Evolutionary conservation across 108 stramenopile species (phyloP).

Genomic region (Skeletonema tropicum): DNA sequence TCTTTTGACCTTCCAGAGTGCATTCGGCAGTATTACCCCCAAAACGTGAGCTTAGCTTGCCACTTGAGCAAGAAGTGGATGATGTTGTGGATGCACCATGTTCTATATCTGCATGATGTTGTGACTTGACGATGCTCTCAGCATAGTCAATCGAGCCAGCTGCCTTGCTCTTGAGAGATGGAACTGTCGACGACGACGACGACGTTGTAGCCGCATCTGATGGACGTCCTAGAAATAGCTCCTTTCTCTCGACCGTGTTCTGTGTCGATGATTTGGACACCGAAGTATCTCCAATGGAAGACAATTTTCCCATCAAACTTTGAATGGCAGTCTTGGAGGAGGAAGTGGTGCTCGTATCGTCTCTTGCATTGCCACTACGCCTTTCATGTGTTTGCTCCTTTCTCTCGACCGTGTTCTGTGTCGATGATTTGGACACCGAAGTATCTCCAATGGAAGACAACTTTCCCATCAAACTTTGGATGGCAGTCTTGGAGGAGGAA

Average conservation of each 20-base stretch:
- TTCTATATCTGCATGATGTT: not conserved
- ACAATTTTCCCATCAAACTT: not conserved
- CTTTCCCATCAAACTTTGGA: too few species aligned
- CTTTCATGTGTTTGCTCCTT: too few species aligned
- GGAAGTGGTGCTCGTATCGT: not conserved
- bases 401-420: not conserved
- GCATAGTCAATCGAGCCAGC: not conserved
- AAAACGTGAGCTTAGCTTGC: not conserved
- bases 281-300: not conserved
- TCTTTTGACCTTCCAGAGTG: not conserved
- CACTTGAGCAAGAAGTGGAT: not conserved
- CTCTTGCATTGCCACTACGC: not conserved
- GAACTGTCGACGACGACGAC: not conserved
- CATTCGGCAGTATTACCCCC: not conserved
- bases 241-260: not conserved
- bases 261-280: not conserved
- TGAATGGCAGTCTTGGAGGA: not conserved
- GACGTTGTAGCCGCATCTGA: too few species aligned
- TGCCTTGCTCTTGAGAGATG: constrained; percentile 1
- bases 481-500: not conserved
- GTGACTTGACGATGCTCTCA: not conserved
- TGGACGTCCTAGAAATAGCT: not conserved
- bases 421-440: too few species aligned
- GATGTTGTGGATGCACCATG: not conserved
- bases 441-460: too few species aligned